Base-by-base conservation (phyloP, 2,329 filamentous ascomycete species). In the Emmonsiellopsis sp. region DNA sequence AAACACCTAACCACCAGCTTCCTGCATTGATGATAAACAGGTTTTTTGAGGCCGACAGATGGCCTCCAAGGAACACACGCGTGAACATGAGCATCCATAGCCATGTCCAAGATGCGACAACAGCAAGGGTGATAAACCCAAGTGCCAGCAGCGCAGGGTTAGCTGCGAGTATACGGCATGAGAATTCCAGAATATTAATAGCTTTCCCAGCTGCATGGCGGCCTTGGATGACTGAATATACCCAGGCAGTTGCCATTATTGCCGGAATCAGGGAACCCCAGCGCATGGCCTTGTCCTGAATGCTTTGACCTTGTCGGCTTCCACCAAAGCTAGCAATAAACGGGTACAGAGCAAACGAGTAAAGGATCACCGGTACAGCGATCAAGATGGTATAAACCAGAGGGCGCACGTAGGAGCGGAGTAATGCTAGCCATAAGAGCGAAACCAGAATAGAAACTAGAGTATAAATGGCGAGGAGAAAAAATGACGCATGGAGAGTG, bases 51-150 rank as follows among this genome's bases (percentile, higher is more conserved):
- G 67, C 64, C 9, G 84, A 83, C 59, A 92, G 83, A 68, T 91
- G 87, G 0, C 93, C 93, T n/a, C 88, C 89, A 55, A 97, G 82
- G 69, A 98, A 98, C 55, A 97, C 85, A 44, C 90, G 82, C 6
- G 91, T 92, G 70, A 98, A 97, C 90, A 98, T 96, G 62, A 84
- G 84, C 60, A 97, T 82, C 93, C 93, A 98, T 6, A 87, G 70
- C 93, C 93, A 98, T 0, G 91, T 96, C 86, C 91, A 97, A 11
- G 82, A 74, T 8, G 96, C 87, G 43, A 95, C 86, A 31, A 84
- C 74, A 6, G 75, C 79, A 11, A 97, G 78, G 21, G 86, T 86
- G 9, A 78, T 82, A 62, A 96, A 85, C 2, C 93, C 93, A n/a
- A 96, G 80, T 2, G 87, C 67, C 36, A 97, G 77, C 17, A 98